Conservation (phyloP, 345 rosid species). For the Eucalyptus tenuipes region DNA sequence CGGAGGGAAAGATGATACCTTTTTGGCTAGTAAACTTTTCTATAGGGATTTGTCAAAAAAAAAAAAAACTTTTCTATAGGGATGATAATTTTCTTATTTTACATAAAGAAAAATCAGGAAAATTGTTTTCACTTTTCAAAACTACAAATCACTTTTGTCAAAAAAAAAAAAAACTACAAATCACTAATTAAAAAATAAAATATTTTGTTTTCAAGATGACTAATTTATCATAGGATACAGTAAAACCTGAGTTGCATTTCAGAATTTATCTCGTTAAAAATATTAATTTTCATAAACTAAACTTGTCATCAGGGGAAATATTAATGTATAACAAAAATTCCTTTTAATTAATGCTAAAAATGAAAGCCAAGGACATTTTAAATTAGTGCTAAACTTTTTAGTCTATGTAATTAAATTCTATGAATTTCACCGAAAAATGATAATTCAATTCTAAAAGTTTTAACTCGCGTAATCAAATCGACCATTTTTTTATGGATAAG, state of each 20-base stretch:
- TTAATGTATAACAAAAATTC: neutral
- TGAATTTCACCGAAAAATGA: accelerated
- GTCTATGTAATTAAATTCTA: neutral
- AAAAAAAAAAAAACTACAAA: neutral
- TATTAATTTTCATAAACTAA: neutral
- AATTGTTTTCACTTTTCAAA: neutral
- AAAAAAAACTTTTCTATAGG: no score
- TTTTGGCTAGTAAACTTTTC: neutral
- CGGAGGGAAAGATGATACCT: neutral
- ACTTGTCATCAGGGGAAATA: neutral
- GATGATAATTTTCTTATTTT: neutral
- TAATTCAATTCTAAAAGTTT: neutral
- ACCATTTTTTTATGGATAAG: accelerated
- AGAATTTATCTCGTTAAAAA: neutral
- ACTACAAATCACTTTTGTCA: neutral
- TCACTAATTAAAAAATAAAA: neutral
- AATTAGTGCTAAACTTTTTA: neutral
- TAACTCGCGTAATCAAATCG: accelerated
- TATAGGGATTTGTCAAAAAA: no score
- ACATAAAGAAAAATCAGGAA: neutral
- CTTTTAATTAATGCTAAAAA: neutral
- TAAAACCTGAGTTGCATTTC: neutral
- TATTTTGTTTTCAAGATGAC: neutral
- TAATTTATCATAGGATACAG: neutral
- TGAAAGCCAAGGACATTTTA: neutral